Evolutionary conservation across 768 basidiomycete species (phyloP).

Genomic region (Trametes maxima): DNA sequence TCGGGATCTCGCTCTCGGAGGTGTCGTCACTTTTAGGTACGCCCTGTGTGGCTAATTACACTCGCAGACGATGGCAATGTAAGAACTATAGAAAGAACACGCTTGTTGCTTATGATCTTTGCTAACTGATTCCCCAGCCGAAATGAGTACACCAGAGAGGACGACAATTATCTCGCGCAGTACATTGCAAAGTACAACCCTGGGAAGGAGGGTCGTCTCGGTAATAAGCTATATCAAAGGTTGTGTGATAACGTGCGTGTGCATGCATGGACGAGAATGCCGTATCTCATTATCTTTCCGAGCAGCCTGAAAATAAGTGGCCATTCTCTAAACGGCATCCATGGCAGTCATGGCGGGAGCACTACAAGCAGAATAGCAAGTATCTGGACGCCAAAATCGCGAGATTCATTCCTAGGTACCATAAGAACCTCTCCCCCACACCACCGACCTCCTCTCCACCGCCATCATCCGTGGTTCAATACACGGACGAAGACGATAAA

Average conservation of each 20-base stretch:
- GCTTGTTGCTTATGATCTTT: not conserved
- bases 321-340: slow-evolving; percentile 27
- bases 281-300: not conserved
- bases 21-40: too few relatives aligned
- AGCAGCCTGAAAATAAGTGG: slow-evolving; percentile 16
- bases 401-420: slow-evolving; percentile 7
- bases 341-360: slow-evolving; percentile 34
- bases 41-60: too few relatives aligned
- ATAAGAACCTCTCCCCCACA: not conserved
- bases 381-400: slow-evolving; percentile 22
- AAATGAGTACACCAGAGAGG: slow-evolving; percentile 16
- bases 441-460: too few relatives aligned
- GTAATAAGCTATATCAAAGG: slow-evolving; percentile 25
- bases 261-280: not conserved
- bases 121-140: not conserved
- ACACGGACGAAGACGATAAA: too few relatives aligned
- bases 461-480: too few relatives aligned
- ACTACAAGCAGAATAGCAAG: slow-evolving; percentile 25
- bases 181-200: slow-evolving; percentile 31
- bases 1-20: too few relatives aligned
- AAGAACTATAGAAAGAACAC: not conserved
- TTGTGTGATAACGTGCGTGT: slow-evolving; percentile 28
- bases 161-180: slow-evolving; percentile 22
- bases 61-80: not conserved
- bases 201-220: slow-evolving; percentile 17